A percentile compares a stretch with the other conserved stretches of the same genome.
Evolutionary conservation across 345 rosid species (phyloP).

Genomic region (Erysimum cheiranthoides): DNA sequence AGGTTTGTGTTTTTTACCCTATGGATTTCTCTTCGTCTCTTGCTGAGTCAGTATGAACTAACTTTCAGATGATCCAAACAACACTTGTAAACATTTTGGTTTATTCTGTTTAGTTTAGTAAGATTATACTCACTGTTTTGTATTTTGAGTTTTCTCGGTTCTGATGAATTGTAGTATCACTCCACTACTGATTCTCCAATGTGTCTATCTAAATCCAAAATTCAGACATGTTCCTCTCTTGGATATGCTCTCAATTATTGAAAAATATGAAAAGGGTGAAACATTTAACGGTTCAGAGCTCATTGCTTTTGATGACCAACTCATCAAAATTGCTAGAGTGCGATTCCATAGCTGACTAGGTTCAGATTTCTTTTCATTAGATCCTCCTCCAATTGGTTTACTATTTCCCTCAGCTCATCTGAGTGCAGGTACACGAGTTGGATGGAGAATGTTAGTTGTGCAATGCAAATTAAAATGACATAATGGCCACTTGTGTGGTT

Average conservation of each 20-base stretch:
- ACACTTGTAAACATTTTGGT: background rate
- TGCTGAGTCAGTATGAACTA: background rate
- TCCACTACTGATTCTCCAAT: too few relatives aligned
- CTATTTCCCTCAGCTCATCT: conserved; percentile 57
- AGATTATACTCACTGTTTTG: background rate
- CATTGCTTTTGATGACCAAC: conserved; percentile 92
- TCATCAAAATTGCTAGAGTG: conserved; percentile 88
- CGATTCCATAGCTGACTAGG: conserved; percentile 73
- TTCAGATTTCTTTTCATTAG: conserved; percentile 61
- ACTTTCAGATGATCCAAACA: background rate
- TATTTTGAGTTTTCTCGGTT: too few relatives aligned
- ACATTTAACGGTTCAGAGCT: conserved; percentile 75
- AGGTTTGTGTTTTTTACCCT: background rate
- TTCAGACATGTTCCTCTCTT: too few relatives aligned
- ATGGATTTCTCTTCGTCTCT: background rate
- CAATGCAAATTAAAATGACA: conserved; percentile 2
- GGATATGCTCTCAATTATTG: too few relatives aligned
- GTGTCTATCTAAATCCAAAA: too few relatives aligned
- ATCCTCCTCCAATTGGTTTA: conserved; percentile 63
- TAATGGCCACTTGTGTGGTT: conserved; percentile 4
- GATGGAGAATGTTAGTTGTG: too few relatives aligned
- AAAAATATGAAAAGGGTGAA: too few relatives aligned
- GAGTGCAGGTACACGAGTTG: background rate
- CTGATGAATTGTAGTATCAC: too few relatives aligned
- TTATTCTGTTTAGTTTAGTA: background rate